Conservation (phyloP, 2,329 filamentous ascomycete species). For the Emericellopsis atlantica region DNA sequence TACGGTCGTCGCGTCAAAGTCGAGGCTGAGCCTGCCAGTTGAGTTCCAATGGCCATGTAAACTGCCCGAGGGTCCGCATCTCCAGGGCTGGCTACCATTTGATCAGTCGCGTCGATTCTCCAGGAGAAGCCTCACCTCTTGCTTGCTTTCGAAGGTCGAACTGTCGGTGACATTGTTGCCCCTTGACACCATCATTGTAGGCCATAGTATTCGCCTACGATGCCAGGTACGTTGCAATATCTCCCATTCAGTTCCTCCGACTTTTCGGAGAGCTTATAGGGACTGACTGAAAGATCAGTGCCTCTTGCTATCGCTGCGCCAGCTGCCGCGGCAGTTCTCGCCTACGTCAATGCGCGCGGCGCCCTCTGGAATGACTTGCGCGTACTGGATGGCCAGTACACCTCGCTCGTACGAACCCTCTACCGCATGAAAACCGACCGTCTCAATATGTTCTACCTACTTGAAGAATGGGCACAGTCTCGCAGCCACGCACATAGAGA, state of each 20-base stretch:
- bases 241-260: not conserved
- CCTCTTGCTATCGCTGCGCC: slow-evolving; percentile 43
- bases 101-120: too few relatives aligned
- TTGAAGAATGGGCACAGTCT: slow-evolving; percentile 53
- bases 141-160: too few relatives aligned
- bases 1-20: not conserved
- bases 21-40: too few relatives aligned
- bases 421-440: slow-evolving; percentile 43
- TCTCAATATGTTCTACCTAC: slow-evolving; percentile 60
- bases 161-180: too few relatives aligned
- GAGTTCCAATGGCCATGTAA: too few relatives aligned
- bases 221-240: not conserved
- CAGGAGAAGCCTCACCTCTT: too few relatives aligned
- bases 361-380: slow-evolving; percentile 53
- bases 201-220: not conserved
- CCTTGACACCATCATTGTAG: too few relatives aligned
- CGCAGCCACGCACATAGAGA: slow-evolving; percentile 35
- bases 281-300: slow-evolving; percentile 9
- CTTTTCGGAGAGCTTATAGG: not conserved
- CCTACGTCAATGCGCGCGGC: slow-evolving; percentile 66
- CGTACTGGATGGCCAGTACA: slow-evolving; percentile 42
- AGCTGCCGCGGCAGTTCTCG: slow-evolving; percentile 52
- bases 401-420: slow-evolving; percentile 26
- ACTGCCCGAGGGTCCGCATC: too few relatives aligned
- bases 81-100: too few relatives aligned